Base-by-base conservation (phyloP, 2,329 filamentous ascomycete species). In the Cercospora citrullina region DNA sequence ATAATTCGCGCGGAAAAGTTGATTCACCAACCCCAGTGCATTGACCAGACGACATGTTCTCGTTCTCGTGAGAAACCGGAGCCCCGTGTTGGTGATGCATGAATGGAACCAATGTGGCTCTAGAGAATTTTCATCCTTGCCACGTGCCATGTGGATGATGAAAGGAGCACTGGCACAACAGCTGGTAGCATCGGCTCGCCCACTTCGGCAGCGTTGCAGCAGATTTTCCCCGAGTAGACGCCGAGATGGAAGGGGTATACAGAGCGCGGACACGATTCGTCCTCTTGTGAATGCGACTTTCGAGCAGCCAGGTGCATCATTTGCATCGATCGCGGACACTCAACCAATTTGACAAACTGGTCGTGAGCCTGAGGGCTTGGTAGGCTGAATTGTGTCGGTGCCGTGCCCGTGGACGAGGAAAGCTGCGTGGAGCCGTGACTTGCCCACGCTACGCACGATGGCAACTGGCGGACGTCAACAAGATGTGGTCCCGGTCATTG, bases 121-220 rank as follows among this genome's bases (percentile, higher is more conserved):
- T 48, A 48, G 36, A 42, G 31, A 45, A 42, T 55, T 58, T 57
- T 58, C 42, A 55, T 42, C 51, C 33, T 26, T 33, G 60, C 45
- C 59, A 66, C 42, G 42, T 33, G 64, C 57, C 26, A 63, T 57
- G 59, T 66, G 64, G 64, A 66, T 66, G 21, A 55, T 21, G 33
- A 26, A 55, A 28, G 28, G n/a, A 62, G 31, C 51, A n/a, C 36
- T 42, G 36, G 36, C 36, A 42, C 36, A 42, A 12, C 33, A 36
- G 33, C 28, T 59, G 55, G 55, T 14, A 28, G 26, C 55, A 63
- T 55, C 28, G 61, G 45, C 61, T 63, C 45, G 61, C 30, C 61
- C 61, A 63, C 61, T 31, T 55, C 31, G 60, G 60, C 30, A 63
- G 30, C 53, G 60, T 33, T 53, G 12, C 61, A 51, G 45, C 48